Base-by-base conservation (phyloP, 2,329 filamentous ascomycete species). In the Ascochyta clinopodiicola region DNA sequence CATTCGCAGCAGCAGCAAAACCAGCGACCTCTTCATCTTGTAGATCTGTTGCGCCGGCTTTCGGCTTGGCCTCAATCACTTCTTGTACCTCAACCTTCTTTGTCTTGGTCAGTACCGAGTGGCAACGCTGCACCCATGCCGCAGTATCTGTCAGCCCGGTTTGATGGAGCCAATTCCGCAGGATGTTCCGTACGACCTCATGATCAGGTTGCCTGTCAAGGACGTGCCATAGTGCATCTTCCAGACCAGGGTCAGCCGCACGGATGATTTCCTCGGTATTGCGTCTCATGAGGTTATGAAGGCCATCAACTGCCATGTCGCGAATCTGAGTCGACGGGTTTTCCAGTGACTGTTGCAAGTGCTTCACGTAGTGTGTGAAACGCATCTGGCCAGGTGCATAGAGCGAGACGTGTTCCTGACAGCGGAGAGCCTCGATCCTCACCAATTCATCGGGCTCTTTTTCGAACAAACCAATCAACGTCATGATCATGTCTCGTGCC, bases 21-120 rank as follows among this genome's bases (percentile, higher is more conserved):
- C 95, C 95, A 47, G 95, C 95, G 32, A 96, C 94, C 74, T 99
- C 96, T 72, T 99, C 95, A 71, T 99, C 95, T 60, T 94, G 90
- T 0, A 98, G 78, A 66, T 99, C 95, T n/a, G 91, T 83, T 12
- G 84, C 81, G 4, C 68, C 80, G n/a, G 59, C 79, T 44, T 79
- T 81, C 6, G 77, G 72, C 64, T 80, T 84, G 10, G 79, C 75
- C 4, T 80, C 77, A 10, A 75, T 71, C 17, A 77, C 77, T 5
- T 80, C 73, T 38, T 84, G 81, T 25, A 86, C 82, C 37, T 86
- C 83, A 68, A 89, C 90, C 27, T 84, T 83, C 61, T 91, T 87
- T 0, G 91, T 96, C 82, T 96, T 96, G 32, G 91, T 95, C 59
- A 98, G 84, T 10, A 97, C 90, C 22, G 85, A 87, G 67, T 98